These are phyloP conservation scores for Cordyceps farinosa DNA, from an alignment of 2,329 filamentous ascomycete species.

Conservation along the genomic window DNA sequence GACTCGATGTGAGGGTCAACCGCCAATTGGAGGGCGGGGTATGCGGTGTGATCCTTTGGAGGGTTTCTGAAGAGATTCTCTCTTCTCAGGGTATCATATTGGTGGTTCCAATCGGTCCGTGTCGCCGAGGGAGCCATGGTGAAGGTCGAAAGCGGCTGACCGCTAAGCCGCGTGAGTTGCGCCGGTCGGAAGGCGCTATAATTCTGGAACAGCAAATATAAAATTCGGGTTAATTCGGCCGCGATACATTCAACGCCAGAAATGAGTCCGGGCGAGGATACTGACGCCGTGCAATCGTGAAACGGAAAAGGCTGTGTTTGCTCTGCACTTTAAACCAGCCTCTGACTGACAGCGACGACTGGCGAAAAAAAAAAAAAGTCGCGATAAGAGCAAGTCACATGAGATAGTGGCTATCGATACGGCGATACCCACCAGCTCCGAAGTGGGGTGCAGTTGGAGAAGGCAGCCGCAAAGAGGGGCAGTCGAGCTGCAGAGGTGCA, in stretches of 20 bases:
- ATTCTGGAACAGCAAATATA: not conserved
- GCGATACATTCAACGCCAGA: too few relatives aligned
- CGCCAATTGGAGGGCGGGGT: slow-evolving; percentile 80
- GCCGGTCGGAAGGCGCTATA: not conserved
- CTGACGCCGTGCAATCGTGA: not conserved
- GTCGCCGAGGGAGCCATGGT: slow-evolving; percentile 57
- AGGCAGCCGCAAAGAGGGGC: slow-evolving; percentile 6
- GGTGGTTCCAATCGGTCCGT: slow-evolving; percentile 72
- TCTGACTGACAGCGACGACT: not conserved
- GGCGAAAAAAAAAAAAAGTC: slow-evolving; percentile 15
- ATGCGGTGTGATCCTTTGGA: slow-evolving; percentile 81
- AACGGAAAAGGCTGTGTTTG: slow-evolving; percentile 2
- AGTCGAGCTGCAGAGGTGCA: not conserved
- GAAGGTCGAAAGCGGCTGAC: slow-evolving; percentile 6
- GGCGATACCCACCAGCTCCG: not conserved
- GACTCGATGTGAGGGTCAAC: slow-evolving; percentile 91
- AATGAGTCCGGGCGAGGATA: not conserved
- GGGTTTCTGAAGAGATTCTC: slow-evolving; percentile 88
- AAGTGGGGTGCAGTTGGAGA: slow-evolving; percentile 11
- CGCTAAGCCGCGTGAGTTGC: not conserved
- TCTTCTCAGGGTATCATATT: slow-evolving; percentile 80
- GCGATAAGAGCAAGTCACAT: slow-evolving; percentile 18
- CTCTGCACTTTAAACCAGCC: not conserved
- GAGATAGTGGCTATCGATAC: slow-evolving; percentile 18
- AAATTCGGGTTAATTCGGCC: not conserved